Evolutionary conservation across 371 early-diverging fungal genomes (phyloP).

Genomic region (Zancudomyces culisetae): DNA sequence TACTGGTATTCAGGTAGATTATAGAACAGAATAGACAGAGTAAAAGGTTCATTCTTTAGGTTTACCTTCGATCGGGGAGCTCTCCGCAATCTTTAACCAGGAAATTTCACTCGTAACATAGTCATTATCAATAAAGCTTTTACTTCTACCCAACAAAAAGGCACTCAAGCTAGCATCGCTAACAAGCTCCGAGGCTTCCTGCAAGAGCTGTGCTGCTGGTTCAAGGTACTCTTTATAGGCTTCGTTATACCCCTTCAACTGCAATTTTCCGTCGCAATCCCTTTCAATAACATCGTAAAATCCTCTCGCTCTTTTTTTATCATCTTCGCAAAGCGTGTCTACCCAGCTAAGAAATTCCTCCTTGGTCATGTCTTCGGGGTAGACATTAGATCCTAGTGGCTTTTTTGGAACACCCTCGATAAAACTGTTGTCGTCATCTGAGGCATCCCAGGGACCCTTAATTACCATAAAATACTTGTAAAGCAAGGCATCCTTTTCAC

Average conservation of each 20-base stretch:
- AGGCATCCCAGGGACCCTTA: conserved; percentile 53
- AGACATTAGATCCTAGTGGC: conserved; percentile 49
- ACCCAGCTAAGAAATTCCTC: conserved; percentile 45
- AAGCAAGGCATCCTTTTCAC: conserved; percentile 18
- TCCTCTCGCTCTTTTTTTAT: conserved; percentile 35
- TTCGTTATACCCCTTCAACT: conserved; percentile 31
- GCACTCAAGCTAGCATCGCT: conserved; percentile 30
- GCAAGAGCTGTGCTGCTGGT: conserved; percentile 35
- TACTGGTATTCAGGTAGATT: too few species aligned
- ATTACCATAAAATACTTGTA: conserved; percentile 39
- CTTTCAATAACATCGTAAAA: conserved; percentile 46
- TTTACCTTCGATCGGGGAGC: conserved; percentile 29
- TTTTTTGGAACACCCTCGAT: conserved; percentile 31
- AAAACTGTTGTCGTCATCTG: conserved; percentile 35
- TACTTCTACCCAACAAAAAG: conserved; percentile 39
- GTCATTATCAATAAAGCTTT: conserved; percentile 38
- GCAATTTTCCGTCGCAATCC: conserved; percentile 14
- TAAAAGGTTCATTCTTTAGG: too few species aligned
- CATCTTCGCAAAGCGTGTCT: conserved; percentile 24
- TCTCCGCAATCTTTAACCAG: conserved; percentile 46
- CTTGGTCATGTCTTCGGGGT: conserved; percentile 55
- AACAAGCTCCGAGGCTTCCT: conserved; percentile 38
- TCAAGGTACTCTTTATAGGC: conserved; percentile 40
- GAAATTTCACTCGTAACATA: conserved; percentile 49
- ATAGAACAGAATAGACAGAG: too few species aligned